Conservation (phyloP, 2,329 filamentous ascomycete species). For the Sporothrix schenckii region DNA sequence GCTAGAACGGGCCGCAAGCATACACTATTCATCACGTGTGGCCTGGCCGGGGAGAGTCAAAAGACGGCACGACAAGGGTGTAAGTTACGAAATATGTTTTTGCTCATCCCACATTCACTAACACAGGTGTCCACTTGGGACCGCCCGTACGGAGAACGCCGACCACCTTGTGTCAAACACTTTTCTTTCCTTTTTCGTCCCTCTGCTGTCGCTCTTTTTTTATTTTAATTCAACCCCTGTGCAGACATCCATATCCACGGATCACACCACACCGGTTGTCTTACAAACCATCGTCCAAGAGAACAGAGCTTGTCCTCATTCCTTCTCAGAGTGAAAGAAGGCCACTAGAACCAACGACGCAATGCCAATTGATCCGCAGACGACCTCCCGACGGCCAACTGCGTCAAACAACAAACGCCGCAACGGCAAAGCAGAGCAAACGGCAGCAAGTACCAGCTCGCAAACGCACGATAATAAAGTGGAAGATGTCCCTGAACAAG, state of each 20-base stretch:
- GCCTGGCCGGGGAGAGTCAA: background rate
- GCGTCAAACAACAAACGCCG: slow-evolving; percentile 3
- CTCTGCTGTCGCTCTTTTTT: background rate
- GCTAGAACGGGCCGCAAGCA: slow-evolving; percentile 8
- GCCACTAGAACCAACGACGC: background rate
- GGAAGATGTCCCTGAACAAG: background rate
- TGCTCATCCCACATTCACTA: background rate
- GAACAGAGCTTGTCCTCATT: too few relatives aligned
- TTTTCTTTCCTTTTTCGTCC: background rate
- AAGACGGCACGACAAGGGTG: background rate
- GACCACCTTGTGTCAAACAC: background rate
- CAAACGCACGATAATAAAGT: background rate
- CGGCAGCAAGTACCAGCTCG: background rate
- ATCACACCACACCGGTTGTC: too few relatives aligned
- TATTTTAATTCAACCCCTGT: background rate
- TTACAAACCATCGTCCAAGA: too few relatives aligned
- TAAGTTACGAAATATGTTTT: too few relatives aligned
- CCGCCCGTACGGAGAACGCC: slow-evolving; percentile 1
- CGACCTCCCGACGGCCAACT: background rate
- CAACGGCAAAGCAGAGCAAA: background rate
- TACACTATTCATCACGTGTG: slow-evolving; percentile 15
- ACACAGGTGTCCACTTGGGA: background rate
- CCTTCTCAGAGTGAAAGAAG: background rate
- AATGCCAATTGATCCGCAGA: background rate
- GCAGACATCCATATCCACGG: too few relatives aligned